phyloP scores from a whole-genome alignment of 352 stramenopile species.

The Phytophthora litchii region DNA sequence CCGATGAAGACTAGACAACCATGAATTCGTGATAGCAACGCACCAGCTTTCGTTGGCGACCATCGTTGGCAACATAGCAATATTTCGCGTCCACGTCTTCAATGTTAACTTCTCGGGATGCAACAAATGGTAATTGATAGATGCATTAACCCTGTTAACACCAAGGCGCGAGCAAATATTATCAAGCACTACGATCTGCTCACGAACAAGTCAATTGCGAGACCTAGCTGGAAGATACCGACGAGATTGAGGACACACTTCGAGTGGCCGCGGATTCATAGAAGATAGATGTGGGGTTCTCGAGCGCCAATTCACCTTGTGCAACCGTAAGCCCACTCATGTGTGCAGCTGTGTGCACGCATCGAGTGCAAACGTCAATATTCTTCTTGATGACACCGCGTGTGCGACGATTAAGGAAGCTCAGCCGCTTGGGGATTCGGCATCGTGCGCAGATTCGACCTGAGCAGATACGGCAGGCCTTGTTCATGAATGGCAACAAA shows the following conservation, averaged over 20 bases:
- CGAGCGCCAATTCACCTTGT: conserved; percentile 32
- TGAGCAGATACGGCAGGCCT: conserved; percentile 42
- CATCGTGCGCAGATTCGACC: conserved; percentile 40
- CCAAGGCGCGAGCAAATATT: not conserved
- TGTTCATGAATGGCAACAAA: conserved; percentile 44
- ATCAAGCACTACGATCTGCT: no score
- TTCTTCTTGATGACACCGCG: conserved; percentile 40
- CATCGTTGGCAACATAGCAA: conserved; percentile 4
- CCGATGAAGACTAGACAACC: not conserved
- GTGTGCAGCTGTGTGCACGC: conserved; percentile 35
- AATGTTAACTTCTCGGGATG: not conserved
- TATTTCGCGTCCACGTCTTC: not conserved
- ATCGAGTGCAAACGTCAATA: conserved; percentile 45
- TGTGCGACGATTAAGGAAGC: conserved; percentile 40
- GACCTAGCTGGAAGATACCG: conserved; percentile 18
- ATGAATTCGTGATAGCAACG: conserved; percentile 8
- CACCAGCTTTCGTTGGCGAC: conserved; percentile 10
- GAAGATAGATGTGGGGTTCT: conserved; percentile 40
- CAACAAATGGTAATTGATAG: conserved; percentile 5
- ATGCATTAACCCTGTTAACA: conserved; percentile 20
- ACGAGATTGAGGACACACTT: conserved; percentile 27
- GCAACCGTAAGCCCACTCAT: conserved; percentile 40
- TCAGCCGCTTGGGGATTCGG: conserved; percentile 40
- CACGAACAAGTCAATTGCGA: not conserved
- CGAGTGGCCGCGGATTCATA: conserved; percentile 34